These are phyloP conservation scores for Penicillium sp. DNA, from an alignment of 2,329 filamentous ascomycete genomes.

Conservation along the genomic window DNA sequence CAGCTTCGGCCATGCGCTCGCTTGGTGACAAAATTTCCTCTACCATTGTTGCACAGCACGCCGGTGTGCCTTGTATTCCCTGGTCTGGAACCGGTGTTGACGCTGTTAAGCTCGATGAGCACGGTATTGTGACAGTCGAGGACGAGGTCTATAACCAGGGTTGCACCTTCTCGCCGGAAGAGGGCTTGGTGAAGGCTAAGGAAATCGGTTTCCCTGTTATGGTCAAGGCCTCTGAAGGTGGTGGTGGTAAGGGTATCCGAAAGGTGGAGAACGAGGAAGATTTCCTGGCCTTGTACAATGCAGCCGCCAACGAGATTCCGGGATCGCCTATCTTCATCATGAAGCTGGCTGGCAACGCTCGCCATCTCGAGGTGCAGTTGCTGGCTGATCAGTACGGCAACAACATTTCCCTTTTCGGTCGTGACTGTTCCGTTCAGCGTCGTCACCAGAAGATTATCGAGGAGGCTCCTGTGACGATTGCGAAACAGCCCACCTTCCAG, in stretches of 20 bases:
- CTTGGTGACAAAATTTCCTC: constrained; percentile 99
- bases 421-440: constrained; percentile 97
- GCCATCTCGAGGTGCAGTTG: constrained; percentile 95
- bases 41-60: constrained; percentile 97
- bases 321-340: constrained; percentile 99
- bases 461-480: constrained; percentile 96
- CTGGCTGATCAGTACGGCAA: constrained; percentile 99
- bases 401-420: constrained; percentile 97
- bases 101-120: constrained; percentile 70
- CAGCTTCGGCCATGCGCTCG: constrained; percentile 97
- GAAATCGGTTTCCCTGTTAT: constrained; percentile 98
- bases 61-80: constrained; percentile 94
- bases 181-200: constrained; percentile 81
- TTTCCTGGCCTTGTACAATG: constrained; percentile 86
- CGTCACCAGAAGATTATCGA: constrained; percentile 99
- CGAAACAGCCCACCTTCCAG: constrained; percentile 82
- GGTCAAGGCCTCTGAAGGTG: constrained; percentile 99
- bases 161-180: constrained; percentile 83
- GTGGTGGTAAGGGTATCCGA: constrained; percentile 98
- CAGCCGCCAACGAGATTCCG: constrained; percentile 93
- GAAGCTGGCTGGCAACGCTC: constrained; percentile 95
- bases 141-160: constrained; percentile 85
- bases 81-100: constrained; percentile 96
- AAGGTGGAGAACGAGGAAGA: constrained; percentile 83
- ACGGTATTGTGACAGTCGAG: constrained; percentile 87